Base-by-base conservation (phyloP, 2,329 filamentous ascomycete species). In the Ciborinia camelliae region DNA sequence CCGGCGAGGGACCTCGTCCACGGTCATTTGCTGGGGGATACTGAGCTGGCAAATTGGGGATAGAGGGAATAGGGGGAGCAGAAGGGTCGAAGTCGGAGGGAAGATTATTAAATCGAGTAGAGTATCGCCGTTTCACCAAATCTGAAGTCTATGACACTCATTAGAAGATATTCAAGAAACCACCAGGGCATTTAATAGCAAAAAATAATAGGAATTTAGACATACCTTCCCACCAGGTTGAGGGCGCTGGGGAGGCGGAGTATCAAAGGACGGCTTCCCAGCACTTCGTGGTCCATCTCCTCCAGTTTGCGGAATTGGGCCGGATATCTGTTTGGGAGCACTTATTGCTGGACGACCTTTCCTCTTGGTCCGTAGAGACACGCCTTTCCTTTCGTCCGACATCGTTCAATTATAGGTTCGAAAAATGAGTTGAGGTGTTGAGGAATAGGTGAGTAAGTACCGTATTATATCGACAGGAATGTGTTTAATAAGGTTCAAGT, bases 121-220 rank as follows among this genome's bases (percentile, higher is more conserved):
- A 98, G 78, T 98, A 99, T 71, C 95, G 84, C 71, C 92, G 86
- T 80, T 98, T 98, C 66, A 99, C 93, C 62, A 98, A 82, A 76
- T 99, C 94, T 30, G 85, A 85, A 1, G 86, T 88, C 85, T 76
- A 9, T 32, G 45, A 43, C 37, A 18, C 5, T 20, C 39, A 47
- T 67, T 58, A 69, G 67, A 67, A 59, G 45, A 6, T 2, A 48
- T 48, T 50, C 47, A 2, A 51, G 18, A 50, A n/a, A 51, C 4
- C 7, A 39, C 12, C 2, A 63, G 15, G 9, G 28, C 10, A 10
- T 14, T n/a, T 12, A 4, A 57, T 9, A 26, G 15, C 28, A 39
- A 48, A 8, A 10, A 26, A 5, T 23, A n/a, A 51, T 18, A 53
- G n/a, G 26, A 6, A 37, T 7, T 26, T 45, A 5, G n/a, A 30